phyloP scores from a whole-genome alignment of 495 filamentous ascomycete genomes.

The Aspergillus haitiensis region DNA sequence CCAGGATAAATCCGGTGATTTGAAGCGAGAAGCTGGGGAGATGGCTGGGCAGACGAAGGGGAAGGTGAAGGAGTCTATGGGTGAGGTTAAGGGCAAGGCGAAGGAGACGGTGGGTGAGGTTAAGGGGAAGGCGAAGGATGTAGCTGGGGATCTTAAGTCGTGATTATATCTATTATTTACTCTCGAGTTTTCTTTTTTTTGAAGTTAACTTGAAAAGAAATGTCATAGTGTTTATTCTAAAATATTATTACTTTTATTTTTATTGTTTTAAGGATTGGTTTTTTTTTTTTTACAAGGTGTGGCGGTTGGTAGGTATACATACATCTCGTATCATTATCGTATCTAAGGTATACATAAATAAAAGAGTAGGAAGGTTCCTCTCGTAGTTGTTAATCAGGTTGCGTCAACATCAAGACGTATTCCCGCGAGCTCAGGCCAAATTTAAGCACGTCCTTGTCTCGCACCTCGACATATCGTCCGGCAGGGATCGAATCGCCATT shows the following conservation, averaged over 20 bases:
- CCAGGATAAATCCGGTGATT: conserved; percentile 33
- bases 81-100: conserved; percentile 33
- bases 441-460: conserved; percentile 81
- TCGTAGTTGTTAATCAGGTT: conserved; percentile 22
- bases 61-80: conserved; percentile 41
- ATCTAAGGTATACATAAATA: no score
- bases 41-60: conserved; percentile 39
- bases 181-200: no score
- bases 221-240: no score
- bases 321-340: no score
- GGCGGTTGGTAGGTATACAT: no score
- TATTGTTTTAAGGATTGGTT: no score
- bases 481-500: conserved; percentile 72
- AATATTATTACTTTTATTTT: no score
- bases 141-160: no score
- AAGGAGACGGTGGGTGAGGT: conserved; percentile 14
- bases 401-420: conserved; percentile 75
- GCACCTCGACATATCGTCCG: conserved; percentile 80
- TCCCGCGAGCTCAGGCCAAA: conserved; percentile 87
- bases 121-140: not conserved
- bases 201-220: no score
- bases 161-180: no score
- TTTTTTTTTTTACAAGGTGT: no score
- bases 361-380: no score
- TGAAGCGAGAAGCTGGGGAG: conserved; percentile 45